Evolutionary conservation across 768 basidiomycete genomes (phyloP).

Genomic region (Sporobolomyces phaffii): DNA sequence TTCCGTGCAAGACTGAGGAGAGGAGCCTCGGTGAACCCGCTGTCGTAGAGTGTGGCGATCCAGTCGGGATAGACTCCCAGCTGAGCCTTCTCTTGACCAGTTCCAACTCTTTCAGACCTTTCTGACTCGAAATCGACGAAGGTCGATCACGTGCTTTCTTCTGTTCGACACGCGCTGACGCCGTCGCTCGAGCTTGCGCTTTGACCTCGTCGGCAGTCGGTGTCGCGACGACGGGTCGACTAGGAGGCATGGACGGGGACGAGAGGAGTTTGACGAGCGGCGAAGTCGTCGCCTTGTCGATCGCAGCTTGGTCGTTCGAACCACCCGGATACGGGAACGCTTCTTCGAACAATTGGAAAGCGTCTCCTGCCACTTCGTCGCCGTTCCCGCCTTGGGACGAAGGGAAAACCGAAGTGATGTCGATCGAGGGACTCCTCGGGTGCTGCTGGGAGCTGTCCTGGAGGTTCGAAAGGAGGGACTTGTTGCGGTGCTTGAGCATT

Average conservation of each 20-base stretch:
- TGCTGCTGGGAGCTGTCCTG: neutral
- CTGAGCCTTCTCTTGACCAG: slow-evolving; percentile 16
- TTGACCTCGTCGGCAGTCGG: neutral
- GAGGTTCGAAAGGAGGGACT: neutral
- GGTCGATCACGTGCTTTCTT: neutral
- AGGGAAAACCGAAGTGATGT: slow-evolving; percentile 18
- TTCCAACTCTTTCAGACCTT: slow-evolving; percentile 12
- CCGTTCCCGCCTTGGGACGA: neutral
- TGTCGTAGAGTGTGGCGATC: neutral
- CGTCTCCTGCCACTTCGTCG: neutral
- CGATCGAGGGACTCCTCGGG: slow-evolving; percentile 6
- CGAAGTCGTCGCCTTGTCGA: neutral
- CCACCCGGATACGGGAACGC: slow-evolving; percentile 10
- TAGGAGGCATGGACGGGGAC: neutral
- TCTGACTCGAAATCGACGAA: neutral
- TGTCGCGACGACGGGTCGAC: neutral
- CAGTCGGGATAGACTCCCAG: neutral
- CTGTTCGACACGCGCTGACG: neutral
- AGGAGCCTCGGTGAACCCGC: too few species aligned
- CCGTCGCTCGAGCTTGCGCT: neutral
- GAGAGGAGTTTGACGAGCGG: neutral
- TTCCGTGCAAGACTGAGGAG: too few species aligned
- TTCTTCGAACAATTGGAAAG: slow-evolving; percentile 17
- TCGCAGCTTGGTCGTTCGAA: neutral
- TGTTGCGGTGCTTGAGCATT: slow-evolving; percentile 7